Evolutionary conservation across 2,329 filamentous ascomycete species (phyloP).

Genomic region (Trichoderma sp.): DNA sequence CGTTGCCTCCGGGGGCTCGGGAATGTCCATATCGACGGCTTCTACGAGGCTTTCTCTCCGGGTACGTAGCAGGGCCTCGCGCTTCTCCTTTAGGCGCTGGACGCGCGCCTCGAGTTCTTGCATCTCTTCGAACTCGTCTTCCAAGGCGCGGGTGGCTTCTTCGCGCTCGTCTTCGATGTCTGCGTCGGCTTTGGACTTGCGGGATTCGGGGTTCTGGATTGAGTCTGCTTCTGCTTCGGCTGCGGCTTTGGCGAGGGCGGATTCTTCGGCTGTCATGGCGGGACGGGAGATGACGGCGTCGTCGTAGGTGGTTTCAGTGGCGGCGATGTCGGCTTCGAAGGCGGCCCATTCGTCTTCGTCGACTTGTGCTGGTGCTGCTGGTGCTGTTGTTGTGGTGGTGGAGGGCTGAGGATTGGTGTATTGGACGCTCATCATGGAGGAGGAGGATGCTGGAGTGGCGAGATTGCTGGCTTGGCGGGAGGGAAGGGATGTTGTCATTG

Average conservation of each 20-base stretch:
- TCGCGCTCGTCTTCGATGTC: conserved; percentile 69
- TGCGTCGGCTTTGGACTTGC: conserved; percentile 57
- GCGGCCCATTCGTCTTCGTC: conserved; percentile 85
- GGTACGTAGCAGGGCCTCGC: conserved; percentile 61
- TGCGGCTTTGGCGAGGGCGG: conserved; percentile 55
- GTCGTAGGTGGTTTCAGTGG: conserved; percentile 39
- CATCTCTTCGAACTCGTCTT: conserved; percentile 83
- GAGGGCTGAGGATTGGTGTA: background rate
- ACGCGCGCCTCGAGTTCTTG: conserved; percentile 74
- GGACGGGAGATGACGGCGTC: conserved; percentile 69
- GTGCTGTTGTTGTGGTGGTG: conserved; percentile 23
- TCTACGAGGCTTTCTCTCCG: conserved; percentile 34
- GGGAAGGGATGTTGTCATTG: conserved; percentile 35
- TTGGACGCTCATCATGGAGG: conserved; percentile 16
- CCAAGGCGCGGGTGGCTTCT: conserved; percentile 71
- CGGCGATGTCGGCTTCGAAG: conserved; percentile 79
- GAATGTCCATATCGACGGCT: conserved; percentile 26
- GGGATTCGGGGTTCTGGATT: conserved; percentile 35
- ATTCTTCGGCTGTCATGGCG: conserved; percentile 64
- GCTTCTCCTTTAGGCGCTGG: conserved; percentile 65
- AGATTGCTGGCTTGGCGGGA: conserved; percentile 34
- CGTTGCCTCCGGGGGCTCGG: conserved; percentile 22
- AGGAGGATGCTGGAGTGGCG: conserved; percentile 20
- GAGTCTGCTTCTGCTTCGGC: conserved; percentile 43
- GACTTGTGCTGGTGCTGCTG: conserved; percentile 34